Evolutionary conservation across 1,284 basidiomycete genomes (phyloP), one percentile per base, ranked within the genome.

Genomic region (Austroboletus olivaceoglutinosus): DNA sequence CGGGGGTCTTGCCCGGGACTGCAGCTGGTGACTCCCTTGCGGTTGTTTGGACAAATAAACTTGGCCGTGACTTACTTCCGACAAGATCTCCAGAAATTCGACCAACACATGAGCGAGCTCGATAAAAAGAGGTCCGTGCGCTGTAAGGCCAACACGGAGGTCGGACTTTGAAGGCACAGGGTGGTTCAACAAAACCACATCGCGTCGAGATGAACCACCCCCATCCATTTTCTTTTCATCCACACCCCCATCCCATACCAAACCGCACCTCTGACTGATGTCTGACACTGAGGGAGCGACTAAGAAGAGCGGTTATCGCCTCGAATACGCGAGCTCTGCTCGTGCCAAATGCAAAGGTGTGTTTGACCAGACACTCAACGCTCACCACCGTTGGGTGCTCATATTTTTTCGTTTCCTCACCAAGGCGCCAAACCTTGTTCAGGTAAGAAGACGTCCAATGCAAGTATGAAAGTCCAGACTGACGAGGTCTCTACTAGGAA

Each of bases 261-360:
- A 56, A 60, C 60, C 47, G 54, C 48, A 54, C 48, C 51, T 56
- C 48, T 56, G 13, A 59, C 27, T 34, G 64, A 84, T 84, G 82
- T 80, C 82, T 58, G 83, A 83, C 64, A 77, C 72, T 54, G 80
- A 81, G 70, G 51, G 69, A 67, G 25, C 56, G 56, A 43, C 68
- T 58, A 73, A 78, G 67, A 76, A 77, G 54, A 67, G 76, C 44
- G 86, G 83, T 56, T 92, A 92, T 71, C 82, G 89, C 59, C 72
- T 93, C 45, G 91, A 93, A 70, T 89, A 89, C 67, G 81, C 89
- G 44, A 53, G 71, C 36, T 81, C 79, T 51, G 74, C 72, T 53
- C 79, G 91, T 49, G 76, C 93, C 21, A 86, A 84, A 67, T 96
- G 92, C 75, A 93, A 91, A 76, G 92, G 92, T 87, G 51, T 50